phyloP scores from a whole-genome alignment of 352 stramenopile species.

The Globisporangium lucens region DNA sequence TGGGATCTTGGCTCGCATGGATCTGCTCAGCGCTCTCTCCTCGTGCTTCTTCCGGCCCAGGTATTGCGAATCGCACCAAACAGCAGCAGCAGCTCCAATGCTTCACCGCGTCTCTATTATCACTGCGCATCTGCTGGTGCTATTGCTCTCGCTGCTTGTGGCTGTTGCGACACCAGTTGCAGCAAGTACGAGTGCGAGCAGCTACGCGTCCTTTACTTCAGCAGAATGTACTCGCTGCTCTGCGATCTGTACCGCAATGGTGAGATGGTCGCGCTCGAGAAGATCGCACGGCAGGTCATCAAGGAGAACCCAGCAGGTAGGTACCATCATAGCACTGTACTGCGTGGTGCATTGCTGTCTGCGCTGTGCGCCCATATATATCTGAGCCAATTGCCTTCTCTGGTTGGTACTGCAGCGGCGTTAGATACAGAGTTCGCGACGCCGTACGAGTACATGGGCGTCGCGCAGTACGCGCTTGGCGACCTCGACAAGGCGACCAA shows the following conservation, averaged over 20 bases:
- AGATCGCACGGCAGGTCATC: constrained; percentile 35
- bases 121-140: not conserved
- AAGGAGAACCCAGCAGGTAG: constrained; percentile 37
- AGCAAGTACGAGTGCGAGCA: not conserved
- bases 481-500: constrained; percentile 49
- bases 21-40: too few relatives aligned
- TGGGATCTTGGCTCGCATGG: too few relatives aligned
- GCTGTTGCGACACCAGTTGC: not conserved
- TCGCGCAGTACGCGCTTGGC: constrained; percentile 68
- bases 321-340: not conserved
- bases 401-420: not conserved
- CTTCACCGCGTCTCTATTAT: not conserved
- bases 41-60: too few relatives aligned
- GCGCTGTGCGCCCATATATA: not conserved
- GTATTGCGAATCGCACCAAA: too few relatives aligned
- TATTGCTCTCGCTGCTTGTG: constrained; percentile 1
- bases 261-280: constrained; percentile 50
- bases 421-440: constrained; percentile 36
- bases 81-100: not conserved
- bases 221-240: constrained; percentile 33
- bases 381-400: not conserved
- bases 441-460: constrained; percentile 64
- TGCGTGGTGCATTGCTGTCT: not conserved
- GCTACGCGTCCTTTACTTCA: constrained; percentile 8
- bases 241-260: constrained; percentile 32